Conservation (phyloP, 768 basidiomycete genomes). For the Suillus decipiens region DNA sequence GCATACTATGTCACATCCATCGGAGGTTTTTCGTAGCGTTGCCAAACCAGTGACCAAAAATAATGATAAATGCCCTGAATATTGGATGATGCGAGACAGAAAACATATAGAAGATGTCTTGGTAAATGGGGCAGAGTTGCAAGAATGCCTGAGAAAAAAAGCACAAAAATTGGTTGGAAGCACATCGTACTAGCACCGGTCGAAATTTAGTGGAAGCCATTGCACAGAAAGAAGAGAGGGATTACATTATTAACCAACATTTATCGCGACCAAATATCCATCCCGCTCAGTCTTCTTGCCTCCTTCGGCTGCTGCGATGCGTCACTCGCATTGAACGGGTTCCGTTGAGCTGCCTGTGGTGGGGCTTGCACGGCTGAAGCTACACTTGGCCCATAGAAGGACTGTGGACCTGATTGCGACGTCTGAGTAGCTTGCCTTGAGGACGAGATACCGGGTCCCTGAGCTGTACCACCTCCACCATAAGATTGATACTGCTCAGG, state of each 20-base stretch:
- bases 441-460: conserved; percentile 23
- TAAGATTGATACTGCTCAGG: conserved; percentile 76
- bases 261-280: conserved; percentile 80
- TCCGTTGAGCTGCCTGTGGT: conserved; percentile 37
- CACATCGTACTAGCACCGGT: conserved; percentile 6
- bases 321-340: conserved; percentile 44
- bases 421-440: conserved; percentile 51
- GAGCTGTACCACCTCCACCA: conserved; percentile 35
- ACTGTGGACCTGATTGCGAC: conserved; percentile 38
- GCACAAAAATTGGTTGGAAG: conserved; percentile 1
- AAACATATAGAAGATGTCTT: conserved; percentile 17
- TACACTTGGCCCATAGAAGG: conserved; percentile 71
- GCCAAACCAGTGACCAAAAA: conserved; percentile 1
- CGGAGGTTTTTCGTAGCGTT: not conserved
- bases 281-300: conserved; percentile 57
- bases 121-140: conserved; percentile 23
- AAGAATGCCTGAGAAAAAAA: conserved; percentile 11
- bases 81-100: conserved; percentile 7
- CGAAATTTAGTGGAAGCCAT: conserved; percentile 5
- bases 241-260: conserved; percentile 16
- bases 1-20: not conserved
- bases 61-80: conserved; percentile 7
- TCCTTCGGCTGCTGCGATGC: conserved; percentile 52
- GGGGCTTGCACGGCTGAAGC: conserved; percentile 48
- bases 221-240: conserved; percentile 11